Conservation (phyloP, 148 eudicot genomes). For the Fallopia convolvulus region DNA sequence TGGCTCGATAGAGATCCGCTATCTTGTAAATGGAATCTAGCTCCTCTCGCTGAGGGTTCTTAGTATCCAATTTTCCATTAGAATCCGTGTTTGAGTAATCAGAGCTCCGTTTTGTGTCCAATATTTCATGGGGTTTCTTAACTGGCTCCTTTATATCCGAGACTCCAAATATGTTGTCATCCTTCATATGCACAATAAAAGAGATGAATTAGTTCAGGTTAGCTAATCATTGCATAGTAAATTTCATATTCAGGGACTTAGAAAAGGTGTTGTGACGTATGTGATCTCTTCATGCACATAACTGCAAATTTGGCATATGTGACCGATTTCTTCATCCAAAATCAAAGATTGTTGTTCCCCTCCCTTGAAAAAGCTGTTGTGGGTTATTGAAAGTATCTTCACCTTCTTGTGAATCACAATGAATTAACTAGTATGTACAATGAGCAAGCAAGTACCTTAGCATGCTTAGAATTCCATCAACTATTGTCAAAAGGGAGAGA, state of each 20-base stretch:
- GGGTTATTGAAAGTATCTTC: conserved; percentile 12
- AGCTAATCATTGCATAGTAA: conserved; percentile 1
- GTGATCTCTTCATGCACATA: conserved; percentile 33
- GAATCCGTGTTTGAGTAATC: no score
- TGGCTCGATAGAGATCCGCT: no score
- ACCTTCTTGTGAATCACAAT: conserved; percentile 22
- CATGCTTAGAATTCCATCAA: no score
- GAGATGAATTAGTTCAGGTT: not conserved
- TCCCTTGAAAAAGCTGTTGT: conserved; percentile 23
- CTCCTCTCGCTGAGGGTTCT: no score
- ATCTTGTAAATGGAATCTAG: no score
- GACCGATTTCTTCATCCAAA: conserved; percentile 48
- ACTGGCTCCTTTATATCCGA: no score
- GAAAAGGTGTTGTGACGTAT: conserved; percentile 30
- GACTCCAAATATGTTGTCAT: conserved; percentile 29
- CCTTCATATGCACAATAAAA: conserved; percentile 22
- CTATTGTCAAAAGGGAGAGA: no score
- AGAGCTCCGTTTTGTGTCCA: no score
- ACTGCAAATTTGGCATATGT: conserved; percentile 40
- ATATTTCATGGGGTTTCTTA: no score
- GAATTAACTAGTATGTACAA: no score
- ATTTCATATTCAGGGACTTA: conserved; percentile 24
- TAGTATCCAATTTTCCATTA: no score
- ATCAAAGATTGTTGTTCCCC: conserved; percentile 41
- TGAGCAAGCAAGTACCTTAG: no score